Base-by-base conservation (phyloP, 2,329 filamentous ascomycete species). In the Penicillium sp. region DNA sequence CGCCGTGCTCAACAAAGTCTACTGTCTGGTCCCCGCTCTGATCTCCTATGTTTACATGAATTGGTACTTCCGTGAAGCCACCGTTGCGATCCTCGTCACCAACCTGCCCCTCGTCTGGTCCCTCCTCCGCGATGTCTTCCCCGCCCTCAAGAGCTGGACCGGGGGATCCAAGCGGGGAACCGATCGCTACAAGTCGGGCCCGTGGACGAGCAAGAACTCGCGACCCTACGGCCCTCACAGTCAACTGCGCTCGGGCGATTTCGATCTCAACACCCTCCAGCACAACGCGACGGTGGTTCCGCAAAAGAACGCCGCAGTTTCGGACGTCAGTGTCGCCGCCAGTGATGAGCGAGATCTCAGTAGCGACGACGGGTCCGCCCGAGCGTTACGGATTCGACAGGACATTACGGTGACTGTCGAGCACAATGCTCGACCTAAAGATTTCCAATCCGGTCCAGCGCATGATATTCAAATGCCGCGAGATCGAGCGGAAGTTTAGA, bases 21-120 rank as follows among this genome's bases (percentile, higher is more conserved):
- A 74, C 62, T 72, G 67, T 40, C 62, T 75, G 38, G 68, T 71
- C 24, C 65, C 72, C 1, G 52, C 62, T 1, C 54, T 73, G 32
- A 66, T 71, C 38, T 69, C 67, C 35, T 71, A 70, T 49, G 61
- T 69, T 47, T 70, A 73, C 58, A 68, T 75, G 68, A 72, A 71
- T 56, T 75, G 73, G 73, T 75, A 74, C 53, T 71, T 73, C 60
- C 68, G 71, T 9, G 72, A 74, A 64, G 69, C 69, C 5, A 69
- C 68, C 1, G 70, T 71, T 12, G 70, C 69, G 27, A 61, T 74
- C 29, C 63, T 77, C 1, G 75, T 79, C 13, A 76, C 76, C 50
- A 78, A 78, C 48, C 60, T 78, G 1, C 75, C 75, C 0, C 73
- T 75, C 37, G 70, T 76, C 9, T 79, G 76, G 76, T 75, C 75